A percentile compares a stretch with the other conserved stretches of the same genome.
Conservation (phyloP, 2,329 filamentous ascomycete genomes). For the Lasiodiplodia sp. region DNA sequence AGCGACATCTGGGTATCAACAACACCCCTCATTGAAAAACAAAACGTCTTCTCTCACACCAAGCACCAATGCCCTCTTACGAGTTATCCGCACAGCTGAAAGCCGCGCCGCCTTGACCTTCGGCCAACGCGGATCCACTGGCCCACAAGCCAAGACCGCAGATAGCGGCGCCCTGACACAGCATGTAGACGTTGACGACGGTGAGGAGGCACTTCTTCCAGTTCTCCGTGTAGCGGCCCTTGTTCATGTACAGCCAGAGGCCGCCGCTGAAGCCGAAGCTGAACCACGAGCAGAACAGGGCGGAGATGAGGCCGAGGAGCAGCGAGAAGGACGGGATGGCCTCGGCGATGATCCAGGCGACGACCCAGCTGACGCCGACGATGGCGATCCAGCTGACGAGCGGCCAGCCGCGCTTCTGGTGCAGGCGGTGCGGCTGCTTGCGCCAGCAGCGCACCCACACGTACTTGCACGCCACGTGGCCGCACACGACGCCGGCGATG, state of each 20-base stretch:
- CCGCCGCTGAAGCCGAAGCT: slow-evolving; percentile 58
- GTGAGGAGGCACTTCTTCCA: slow-evolving; percentile 54
- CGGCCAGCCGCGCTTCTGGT: slow-evolving; percentile 46
- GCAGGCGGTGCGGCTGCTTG: slow-evolving; percentile 35
- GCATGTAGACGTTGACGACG: slow-evolving; percentile 53
- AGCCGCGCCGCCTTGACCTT: slow-evolving; percentile 37
- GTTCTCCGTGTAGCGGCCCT: slow-evolving; percentile 47
- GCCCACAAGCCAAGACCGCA: slow-evolving; percentile 38
- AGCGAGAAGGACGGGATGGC: slow-evolving; percentile 74
- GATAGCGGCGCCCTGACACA: slow-evolving; percentile 44
- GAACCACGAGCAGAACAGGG: slow-evolving; percentile 74
- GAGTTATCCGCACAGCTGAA: slow-evolving; percentile 44
- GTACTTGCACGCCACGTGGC: slow-evolving; percentile 71
- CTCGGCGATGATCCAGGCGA: slow-evolving; percentile 73
- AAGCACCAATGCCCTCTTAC: neutral
- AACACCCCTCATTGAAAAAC: neutral
- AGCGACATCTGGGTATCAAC: neutral
- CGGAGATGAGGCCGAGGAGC: slow-evolving; percentile 67
- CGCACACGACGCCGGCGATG: slow-evolving; percentile 75
- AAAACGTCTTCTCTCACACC: neutral
- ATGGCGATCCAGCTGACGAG: slow-evolving; percentile 66
- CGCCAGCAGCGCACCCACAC: slow-evolving; percentile 69
- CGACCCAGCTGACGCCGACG: slow-evolving; percentile 61
- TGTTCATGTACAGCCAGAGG: slow-evolving; percentile 59
- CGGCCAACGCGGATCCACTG: slow-evolving; percentile 37